These are phyloP conservation scores for Trichoderma virens DNA, from an alignment of 495 filamentous ascomycete species.

Conservation along the genomic window DNA sequence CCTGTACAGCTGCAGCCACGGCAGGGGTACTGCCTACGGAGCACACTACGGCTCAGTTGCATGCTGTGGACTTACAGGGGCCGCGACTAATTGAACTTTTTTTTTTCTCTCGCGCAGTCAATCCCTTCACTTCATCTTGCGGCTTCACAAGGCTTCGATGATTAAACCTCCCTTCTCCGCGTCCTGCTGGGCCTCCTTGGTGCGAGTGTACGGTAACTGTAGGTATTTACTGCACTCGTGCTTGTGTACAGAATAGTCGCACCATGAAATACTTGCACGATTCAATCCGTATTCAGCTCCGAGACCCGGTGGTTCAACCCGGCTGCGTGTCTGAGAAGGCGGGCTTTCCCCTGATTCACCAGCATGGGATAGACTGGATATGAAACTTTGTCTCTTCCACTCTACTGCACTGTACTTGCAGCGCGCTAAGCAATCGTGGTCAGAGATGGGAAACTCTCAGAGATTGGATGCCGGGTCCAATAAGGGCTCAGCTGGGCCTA, in stretches of 20 bases:
- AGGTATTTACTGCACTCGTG: too few species aligned
- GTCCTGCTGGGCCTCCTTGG: too few species aligned
- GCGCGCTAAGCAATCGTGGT: too few species aligned
- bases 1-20: not conserved
- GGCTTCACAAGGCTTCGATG: too few species aligned
- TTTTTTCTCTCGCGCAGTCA: not conserved
- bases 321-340: not conserved
- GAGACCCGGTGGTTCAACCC: too few species aligned
- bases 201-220: too few species aligned
- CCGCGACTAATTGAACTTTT: not conserved
- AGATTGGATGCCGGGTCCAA: not conserved
- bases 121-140: too few species aligned
- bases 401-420: not conserved
- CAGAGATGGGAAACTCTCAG: not conserved
- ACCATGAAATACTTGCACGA: too few species aligned
- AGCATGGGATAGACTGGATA: not conserved
- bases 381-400: not conserved
- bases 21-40: not conserved
- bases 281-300: not conserved
- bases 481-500: not conserved
- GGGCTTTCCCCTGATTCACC: slow-evolving; percentile 1
- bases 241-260: too few species aligned
- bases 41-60: not conserved
- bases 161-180: too few species aligned
- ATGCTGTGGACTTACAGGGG: not conserved